Evolutionary conservation across 768 basidiomycete genomes (phyloP), one percentile per base, ranked within the genome.

Genomic region (Termitomyces sp.): DNA sequence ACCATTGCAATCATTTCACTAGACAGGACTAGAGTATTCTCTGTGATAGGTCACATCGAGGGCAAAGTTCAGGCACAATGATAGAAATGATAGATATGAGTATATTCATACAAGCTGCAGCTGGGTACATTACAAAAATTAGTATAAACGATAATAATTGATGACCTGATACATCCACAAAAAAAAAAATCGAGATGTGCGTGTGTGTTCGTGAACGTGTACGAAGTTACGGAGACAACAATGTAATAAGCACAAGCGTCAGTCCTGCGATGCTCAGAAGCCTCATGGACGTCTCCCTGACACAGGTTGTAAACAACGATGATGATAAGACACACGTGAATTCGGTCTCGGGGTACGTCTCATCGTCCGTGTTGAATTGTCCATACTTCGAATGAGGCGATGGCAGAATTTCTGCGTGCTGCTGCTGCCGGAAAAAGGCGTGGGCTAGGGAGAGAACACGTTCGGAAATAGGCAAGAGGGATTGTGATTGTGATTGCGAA

Each of bases 211-310:
- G 28, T 28, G 7, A 28, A 28, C 5, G 28, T 28, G 28, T 28
- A 7, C 4, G 7, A 32, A 32, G 8, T 32, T 32, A 32, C 30
- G 8, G 30, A 10, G 30, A 32, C 45, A 62, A 41, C 43, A 62
- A 47, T 2, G 58, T 50, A 37, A 57, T 51, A 8, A 62, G 48
- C 19, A 62, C 37, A 6, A 62, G 51, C 4, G 58, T 59, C n/a
- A 62, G 14, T 38, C 58, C 58, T 2, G 56, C 44, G 26, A 60
- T 57, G 45, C 54, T 62, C 45, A 55, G 48, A 46, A 62, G 49
- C 34, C 56, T 53, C 17, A 55, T 35, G n/a, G 52, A 55, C 0
- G 44, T 35, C 22, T 59, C 61, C n/a, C 15, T 47, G 10, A 58
- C 45, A 35, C 56, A 51, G 3, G 46, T 58, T 9, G 56, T 48